Percentiles rank a stretch among this genome's conserved stretches.
phyloP scores from a whole-genome alignment of 805 yeast genomes.

The Schwanniomyces vanrijiae region DNA sequence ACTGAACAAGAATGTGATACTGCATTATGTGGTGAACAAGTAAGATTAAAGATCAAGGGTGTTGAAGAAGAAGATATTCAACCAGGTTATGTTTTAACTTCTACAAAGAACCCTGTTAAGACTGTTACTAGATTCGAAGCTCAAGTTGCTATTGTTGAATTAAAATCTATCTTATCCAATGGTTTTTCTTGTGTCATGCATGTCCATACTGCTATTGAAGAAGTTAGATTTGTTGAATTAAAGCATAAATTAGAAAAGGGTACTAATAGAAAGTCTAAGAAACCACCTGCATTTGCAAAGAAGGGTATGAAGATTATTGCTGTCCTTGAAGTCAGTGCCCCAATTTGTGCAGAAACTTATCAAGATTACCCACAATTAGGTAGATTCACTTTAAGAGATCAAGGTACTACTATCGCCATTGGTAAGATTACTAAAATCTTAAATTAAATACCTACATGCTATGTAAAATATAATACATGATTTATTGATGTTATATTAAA shows the following conservation, averaged over 20 bases:
- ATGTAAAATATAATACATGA: background rate
- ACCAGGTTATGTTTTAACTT: slow-evolving; percentile 88
- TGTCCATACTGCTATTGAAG: slow-evolving; percentile 97
- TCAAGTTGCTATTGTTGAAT: slow-evolving; percentile 94
- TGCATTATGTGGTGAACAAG: slow-evolving; percentile 97
- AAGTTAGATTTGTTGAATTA: slow-evolving; percentile 76
- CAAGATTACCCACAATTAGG: slow-evolving; percentile 94
- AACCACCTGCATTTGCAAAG: slow-evolving; percentile 97
- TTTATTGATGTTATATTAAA: background rate
- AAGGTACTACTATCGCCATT: slow-evolving; percentile 96
- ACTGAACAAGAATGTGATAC: slow-evolving; percentile 90
- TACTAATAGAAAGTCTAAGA: slow-evolving; percentile 93
- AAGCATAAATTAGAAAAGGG: slow-evolving; percentile 95
- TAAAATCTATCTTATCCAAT: slow-evolving; percentile 88
- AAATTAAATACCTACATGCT: slow-evolving; percentile 24
- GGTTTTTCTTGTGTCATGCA: slow-evolving; percentile 99
- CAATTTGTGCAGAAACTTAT: slow-evolving; percentile 92
- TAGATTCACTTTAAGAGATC: slow-evolving; percentile 97
- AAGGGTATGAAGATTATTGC: slow-evolving; percentile 99
- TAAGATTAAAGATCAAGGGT: slow-evolving; percentile 88
- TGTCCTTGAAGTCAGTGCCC: slow-evolving; percentile 76
- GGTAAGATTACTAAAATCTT: slow-evolving; percentile 94
- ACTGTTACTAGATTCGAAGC: slow-evolving; percentile 92
- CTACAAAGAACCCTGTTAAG: slow-evolving; percentile 83
- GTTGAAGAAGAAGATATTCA: slow-evolving; percentile 96